Conservation (phyloP, 345 rosid genomes). For the Psidium friedrichsthalianum region DNA sequence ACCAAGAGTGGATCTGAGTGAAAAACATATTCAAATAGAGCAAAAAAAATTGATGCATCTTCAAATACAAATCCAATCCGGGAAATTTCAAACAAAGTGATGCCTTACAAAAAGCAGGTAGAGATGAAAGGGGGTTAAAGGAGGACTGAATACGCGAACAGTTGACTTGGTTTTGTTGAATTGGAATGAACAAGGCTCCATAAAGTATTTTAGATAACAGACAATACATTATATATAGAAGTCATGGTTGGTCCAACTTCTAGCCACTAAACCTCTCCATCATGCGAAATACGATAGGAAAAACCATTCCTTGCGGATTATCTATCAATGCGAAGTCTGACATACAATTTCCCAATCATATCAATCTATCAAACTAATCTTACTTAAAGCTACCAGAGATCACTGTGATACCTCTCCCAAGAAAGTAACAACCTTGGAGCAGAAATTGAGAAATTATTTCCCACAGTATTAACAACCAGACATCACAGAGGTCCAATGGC, state of each 20-base stretch:
- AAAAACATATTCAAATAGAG: slow-evolving; percentile 3
- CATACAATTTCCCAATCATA: background rate
- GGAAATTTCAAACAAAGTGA: background rate
- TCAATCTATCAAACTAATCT: background rate
- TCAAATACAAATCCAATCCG: background rate
- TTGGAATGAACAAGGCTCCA: background rate
- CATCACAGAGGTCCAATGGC: background rate
- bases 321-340: background rate
- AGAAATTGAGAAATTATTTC: background rate
- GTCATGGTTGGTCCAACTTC: background rate
- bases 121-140: background rate
- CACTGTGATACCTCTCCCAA: background rate
- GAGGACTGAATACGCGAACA: background rate
- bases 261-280: background rate
- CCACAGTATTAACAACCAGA: background rate
- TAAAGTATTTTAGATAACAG: background rate
- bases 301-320: background rate
- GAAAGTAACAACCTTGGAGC: background rate
- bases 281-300: background rate
- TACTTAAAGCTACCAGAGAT: background rate
- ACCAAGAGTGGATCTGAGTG: slow-evolving; percentile 67
- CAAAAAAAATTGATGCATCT: background rate
- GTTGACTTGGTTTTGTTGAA: background rate
- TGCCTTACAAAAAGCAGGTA: background rate
- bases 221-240: background rate